Evolutionary conservation across 225 moss, liverwort and hornwort genomes (phyloP).

Genomic region (Pleurozium schreberi): DNA sequence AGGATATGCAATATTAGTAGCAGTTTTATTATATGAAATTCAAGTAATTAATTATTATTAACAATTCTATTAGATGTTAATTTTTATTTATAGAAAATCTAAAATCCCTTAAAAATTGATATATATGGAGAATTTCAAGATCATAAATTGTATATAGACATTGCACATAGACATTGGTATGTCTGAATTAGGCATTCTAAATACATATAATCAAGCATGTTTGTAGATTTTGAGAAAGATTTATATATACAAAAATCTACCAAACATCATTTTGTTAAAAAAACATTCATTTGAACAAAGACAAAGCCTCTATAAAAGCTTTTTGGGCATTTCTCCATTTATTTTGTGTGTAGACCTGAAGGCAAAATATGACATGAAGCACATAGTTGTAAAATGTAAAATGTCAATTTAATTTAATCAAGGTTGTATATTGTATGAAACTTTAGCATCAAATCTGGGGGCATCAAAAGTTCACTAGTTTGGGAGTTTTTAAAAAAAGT

Average conservation of each 20-base stretch:
- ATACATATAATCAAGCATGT: neutral
- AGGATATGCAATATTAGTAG: neutral
- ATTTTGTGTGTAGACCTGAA: neutral
- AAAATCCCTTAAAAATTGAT: neutral
- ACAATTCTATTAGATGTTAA: neutral
- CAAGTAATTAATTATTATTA: neutral
- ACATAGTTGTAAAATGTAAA: neutral
- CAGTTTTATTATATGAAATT: neutral
- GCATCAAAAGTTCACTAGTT: neutral
- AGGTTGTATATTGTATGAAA: neutral
- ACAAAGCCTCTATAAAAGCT: no score
- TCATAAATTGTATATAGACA: neutral
- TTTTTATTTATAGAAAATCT: neutral
- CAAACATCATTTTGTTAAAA: neutral
- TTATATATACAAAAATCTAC: neutral
- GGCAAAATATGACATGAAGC: neutral
- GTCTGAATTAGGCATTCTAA: neutral
- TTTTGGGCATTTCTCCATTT: no score
- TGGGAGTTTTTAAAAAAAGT: rapidly evolving
- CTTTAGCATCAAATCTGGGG: no score
- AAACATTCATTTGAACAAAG: no score
- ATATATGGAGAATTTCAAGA: neutral
- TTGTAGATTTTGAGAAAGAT: neutral
- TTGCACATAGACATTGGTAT: neutral
- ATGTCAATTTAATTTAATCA: neutral